A percentile compares a stretch with the other conserved stretches of the same genome.
These are phyloP conservation scores for Zymoseptoria crescenta DNA, from an alignment of 2,329 filamentous ascomycete genomes.

Conservation along the genomic window DNA sequence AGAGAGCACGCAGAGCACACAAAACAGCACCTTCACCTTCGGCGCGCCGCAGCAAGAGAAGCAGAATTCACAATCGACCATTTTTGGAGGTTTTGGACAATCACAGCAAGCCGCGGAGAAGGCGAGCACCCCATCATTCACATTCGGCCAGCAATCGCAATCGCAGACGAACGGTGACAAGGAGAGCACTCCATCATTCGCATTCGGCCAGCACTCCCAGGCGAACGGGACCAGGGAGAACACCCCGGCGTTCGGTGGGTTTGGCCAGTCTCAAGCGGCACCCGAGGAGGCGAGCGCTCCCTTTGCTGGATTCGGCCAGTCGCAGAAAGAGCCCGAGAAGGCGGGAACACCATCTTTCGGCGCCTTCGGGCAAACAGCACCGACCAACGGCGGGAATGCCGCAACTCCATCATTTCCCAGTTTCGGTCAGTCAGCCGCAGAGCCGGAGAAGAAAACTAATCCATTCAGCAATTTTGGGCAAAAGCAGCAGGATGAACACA, in stretches of 20 bases:
- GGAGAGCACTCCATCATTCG: conserved; percentile 2
- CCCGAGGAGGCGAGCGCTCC: conserved; percentile 1
- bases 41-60: conserved; percentile 2
- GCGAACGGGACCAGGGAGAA: conserved; percentile 3
- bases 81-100: conserved; percentile 6
- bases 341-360: not conserved
- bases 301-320: conserved; percentile 2
- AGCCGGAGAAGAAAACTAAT: not conserved
- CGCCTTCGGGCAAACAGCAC: not conserved
- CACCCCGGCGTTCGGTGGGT: not conserved
- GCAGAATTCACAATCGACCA: conserved; percentile 1
- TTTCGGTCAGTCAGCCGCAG: not conserved
- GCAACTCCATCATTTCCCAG: not conserved
- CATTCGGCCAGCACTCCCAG: conserved; percentile 4
- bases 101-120: conserved; percentile 3
- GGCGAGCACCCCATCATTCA: conserved; percentile 2
- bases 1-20: conserved; percentile 5
- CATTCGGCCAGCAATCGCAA: conserved; percentile 2
- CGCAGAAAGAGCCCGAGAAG: not conserved
- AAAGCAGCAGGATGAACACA: not conserved
- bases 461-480: not conserved
- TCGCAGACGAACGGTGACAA: conserved; percentile 5
- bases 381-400: not conserved
- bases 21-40: conserved; percentile 4
- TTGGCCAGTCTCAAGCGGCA: not conserved